Conservation (phyloP, 768 basidiomycete genomes). For the Boletus coccyginus region DNA sequence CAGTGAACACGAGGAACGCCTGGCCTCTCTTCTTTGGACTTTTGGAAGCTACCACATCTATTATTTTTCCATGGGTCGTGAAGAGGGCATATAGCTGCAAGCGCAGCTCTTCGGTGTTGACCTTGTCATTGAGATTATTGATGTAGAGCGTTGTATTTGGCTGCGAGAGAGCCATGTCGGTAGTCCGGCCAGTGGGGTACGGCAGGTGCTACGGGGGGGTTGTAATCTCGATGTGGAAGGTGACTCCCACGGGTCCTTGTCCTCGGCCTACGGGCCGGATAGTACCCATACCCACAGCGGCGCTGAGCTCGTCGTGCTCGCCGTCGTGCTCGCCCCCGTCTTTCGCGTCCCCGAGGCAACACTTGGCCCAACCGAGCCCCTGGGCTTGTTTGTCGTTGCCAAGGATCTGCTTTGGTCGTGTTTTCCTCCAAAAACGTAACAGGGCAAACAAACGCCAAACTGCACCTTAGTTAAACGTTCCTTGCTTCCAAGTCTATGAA, state of each 20-base stretch:
- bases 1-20: slow-evolving; percentile 94
- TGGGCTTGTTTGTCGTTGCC: slow-evolving; percentile 6
- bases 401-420: slow-evolving; percentile 17
- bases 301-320: background rate
- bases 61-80: slow-evolving; percentile 87
- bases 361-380: background rate
- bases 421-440: slow-evolving; percentile 31
- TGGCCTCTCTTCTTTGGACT: slow-evolving; percentile 85
- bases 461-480: slow-evolving; percentile 10
- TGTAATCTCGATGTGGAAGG: slow-evolving; percentile 17
- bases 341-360: background rate
- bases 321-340: slow-evolving; percentile 5
- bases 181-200: background rate
- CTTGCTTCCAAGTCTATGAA: slow-evolving; percentile 29
- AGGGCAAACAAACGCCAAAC: slow-evolving; percentile 33
- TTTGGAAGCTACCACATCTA: slow-evolving; percentile 92
- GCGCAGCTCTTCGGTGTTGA: slow-evolving; percentile 88
- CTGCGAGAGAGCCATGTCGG: slow-evolving; percentile 49
- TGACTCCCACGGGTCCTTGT: slow-evolving; percentile 18
- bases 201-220: background rate
- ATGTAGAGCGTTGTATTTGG: slow-evolving; percentile 90
- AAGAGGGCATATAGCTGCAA: slow-evolving; percentile 84
- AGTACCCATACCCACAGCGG: background rate
- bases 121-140: slow-evolving; percentile 90
- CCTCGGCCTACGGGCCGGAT: too few relatives aligned